phyloP scores from a whole-genome alignment of 2,329 filamentous ascomycete species.

The Lizonia empirigonia region DNA sequence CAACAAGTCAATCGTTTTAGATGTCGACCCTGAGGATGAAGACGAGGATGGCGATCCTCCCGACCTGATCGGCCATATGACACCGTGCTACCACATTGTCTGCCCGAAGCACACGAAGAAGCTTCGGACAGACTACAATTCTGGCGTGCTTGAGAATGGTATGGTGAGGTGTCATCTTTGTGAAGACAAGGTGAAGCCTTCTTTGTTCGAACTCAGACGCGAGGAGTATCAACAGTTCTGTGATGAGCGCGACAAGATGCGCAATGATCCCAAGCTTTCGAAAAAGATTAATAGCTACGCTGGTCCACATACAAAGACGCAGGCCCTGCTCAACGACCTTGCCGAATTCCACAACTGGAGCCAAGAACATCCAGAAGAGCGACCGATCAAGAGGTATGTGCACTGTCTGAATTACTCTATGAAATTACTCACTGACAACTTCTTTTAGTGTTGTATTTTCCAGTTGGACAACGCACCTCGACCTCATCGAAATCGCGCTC shows the following conservation, averaged over 20 bases:
- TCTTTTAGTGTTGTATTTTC: slow-evolving; percentile 81
- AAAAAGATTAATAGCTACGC: slow-evolving; percentile 72
- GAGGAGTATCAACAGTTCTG: slow-evolving; percentile 57
- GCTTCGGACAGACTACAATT: slow-evolving; percentile 62
- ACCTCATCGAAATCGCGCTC: slow-evolving; percentile 86
- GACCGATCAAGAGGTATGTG: slow-evolving; percentile 73
- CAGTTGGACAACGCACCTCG: slow-evolving; percentile 92
- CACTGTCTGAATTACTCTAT: background rate
- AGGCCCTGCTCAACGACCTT: slow-evolving; percentile 77
- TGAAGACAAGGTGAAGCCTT: slow-evolving; percentile 64
- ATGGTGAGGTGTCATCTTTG: slow-evolving; percentile 72
- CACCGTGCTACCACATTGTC: slow-evolving; percentile 84
- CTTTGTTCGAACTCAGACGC: slow-evolving; percentile 71
- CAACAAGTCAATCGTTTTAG: slow-evolving; percentile 49
- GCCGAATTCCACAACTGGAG: slow-evolving; percentile 68
- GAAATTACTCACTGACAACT: background rate
- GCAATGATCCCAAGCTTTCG: slow-evolving; percentile 58
- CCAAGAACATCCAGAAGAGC: slow-evolving; percentile 64
- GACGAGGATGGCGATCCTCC: slow-evolving; percentile 59
- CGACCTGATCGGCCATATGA: slow-evolving; percentile 75
- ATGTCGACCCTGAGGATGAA: slow-evolving; percentile 47
- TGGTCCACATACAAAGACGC: slow-evolving; percentile 91
- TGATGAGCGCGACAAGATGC: slow-evolving; percentile 63
- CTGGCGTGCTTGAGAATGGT: slow-evolving; percentile 49
- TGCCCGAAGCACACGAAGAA: slow-evolving; percentile 73